A percentile compares a stretch with the other conserved stretches of the same genome.
phyloP scores from a whole-genome alignment of 2,329 filamentous ascomycete species.

The Sporothrix protearum region DNA sequence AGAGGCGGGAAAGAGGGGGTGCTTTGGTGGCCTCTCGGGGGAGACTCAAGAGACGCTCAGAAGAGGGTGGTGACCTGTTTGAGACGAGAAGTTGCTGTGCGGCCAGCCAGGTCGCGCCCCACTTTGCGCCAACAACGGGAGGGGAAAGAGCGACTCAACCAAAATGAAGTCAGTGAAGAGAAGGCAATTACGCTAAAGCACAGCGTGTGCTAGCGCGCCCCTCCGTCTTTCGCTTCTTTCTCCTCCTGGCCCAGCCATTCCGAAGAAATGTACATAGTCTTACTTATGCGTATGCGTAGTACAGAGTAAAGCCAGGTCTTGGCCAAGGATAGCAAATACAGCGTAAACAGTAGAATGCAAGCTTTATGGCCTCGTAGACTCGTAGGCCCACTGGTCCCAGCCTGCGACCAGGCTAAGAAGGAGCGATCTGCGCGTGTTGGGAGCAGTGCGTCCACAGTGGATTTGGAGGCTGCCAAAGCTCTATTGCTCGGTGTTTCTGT shows the following conservation, averaged over 20 bases:
- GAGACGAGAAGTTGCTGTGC: neutral
- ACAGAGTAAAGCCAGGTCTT: slow-evolving; percentile 17
- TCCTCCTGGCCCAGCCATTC: slow-evolving; percentile 25
- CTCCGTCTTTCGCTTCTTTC: neutral
- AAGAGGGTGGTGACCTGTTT: neutral
- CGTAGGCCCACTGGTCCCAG: neutral
- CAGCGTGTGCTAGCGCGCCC: slow-evolving; percentile 5
- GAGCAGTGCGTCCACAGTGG: neutral
- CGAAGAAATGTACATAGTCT: too few relatives aligned
- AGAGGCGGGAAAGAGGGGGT: neutral
- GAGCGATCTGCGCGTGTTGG: neutral
- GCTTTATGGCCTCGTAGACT: neutral
- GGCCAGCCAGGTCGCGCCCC: neutral
- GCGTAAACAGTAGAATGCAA: slow-evolving; percentile 1
- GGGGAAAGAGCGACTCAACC: neutral
- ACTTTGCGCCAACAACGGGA: slow-evolving; percentile 2
- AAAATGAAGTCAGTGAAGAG: neutral
- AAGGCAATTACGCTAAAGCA: neutral
- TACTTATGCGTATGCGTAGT: too few relatives aligned
- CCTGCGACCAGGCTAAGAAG: slow-evolving; percentile 1
- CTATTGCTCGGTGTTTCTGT: slow-evolving; percentile 7
- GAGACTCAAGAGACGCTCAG: too few relatives aligned
- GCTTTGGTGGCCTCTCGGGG: neutral
- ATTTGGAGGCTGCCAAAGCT: slow-evolving; percentile 4
- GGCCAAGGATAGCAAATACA: slow-evolving; percentile 6